phyloP scores from a whole-genome alignment of 305 asterid genomes.

The Striga hermonthica region DNA sequence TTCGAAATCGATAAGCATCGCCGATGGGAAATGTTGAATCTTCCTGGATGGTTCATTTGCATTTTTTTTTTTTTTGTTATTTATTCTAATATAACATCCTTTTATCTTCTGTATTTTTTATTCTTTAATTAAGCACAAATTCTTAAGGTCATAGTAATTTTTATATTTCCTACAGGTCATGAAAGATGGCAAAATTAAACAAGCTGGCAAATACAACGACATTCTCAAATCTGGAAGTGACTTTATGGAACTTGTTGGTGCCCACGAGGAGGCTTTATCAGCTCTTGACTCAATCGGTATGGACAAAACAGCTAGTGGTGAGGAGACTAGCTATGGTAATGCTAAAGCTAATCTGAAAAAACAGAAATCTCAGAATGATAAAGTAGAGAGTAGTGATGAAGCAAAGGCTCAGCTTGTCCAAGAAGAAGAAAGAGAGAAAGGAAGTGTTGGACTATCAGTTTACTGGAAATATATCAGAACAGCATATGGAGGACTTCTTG shows the following conservation, averaged over 20 bases:
- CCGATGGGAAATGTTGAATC: too few relatives aligned
- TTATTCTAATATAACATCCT: too few relatives aligned
- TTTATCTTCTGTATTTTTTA: too few relatives aligned
- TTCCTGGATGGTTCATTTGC: too few relatives aligned
- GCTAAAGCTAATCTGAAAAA: slow-evolving; percentile 33
- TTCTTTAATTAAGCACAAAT: too few relatives aligned
- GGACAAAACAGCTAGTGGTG: background rate
- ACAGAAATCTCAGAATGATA: slow-evolving; percentile 35
- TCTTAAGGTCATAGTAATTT: too few relatives aligned
- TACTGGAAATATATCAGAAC: slow-evolving; percentile 74
- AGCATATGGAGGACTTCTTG: slow-evolving; percentile 72
- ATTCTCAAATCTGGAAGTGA: slow-evolving; percentile 61
- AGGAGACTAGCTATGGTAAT: slow-evolving; percentile 31
- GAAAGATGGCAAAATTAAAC: slow-evolving; percentile 69
- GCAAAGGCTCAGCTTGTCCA: slow-evolving; percentile 65
- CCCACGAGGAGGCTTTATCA: slow-evolving; percentile 77
- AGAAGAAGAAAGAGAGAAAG: slow-evolving; percentile 92
- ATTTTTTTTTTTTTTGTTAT: too few relatives aligned
- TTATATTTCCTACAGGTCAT: slow-evolving; percentile 42
- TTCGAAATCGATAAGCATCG: too few relatives aligned
- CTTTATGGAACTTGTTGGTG: slow-evolving; percentile 82
- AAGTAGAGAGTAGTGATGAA: slow-evolving; percentile 32
- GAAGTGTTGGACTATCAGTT: slow-evolving; percentile 51
- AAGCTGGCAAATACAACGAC: slow-evolving; percentile 74
- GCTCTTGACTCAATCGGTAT: slow-evolving; percentile 43